Conservation (phyloP, 139 green algal species). For the Chlorella sp. region DNA sequence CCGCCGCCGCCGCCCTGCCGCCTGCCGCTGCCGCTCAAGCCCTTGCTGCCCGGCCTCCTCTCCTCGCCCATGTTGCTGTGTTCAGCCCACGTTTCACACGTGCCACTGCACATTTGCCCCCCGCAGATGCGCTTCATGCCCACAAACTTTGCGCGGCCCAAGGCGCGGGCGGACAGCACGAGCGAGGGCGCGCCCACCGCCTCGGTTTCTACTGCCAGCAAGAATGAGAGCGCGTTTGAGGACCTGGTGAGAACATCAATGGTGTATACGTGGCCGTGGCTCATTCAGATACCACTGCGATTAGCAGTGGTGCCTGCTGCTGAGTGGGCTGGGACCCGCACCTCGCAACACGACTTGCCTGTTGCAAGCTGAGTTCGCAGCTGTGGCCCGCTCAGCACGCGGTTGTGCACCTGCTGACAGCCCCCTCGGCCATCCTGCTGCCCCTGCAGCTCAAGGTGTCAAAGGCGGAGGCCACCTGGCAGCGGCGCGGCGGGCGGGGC, state of each 20-base stretch:
- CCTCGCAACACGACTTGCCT: too few relatives aligned
- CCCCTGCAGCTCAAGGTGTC: conserved; percentile 40
- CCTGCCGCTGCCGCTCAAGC: neutral
- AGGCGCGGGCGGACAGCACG: conserved; percentile 17
- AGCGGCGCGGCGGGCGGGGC: conserved; percentile 18
- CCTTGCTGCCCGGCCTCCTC: neutral
- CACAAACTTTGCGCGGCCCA: conserved; percentile 34
- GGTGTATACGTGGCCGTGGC: too few relatives aligned
- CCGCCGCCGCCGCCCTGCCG: neutral
- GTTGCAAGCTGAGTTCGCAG: too few relatives aligned
- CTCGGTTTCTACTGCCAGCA: conserved; percentile 20
- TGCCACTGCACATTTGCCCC: neutral
- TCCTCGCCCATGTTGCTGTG: neutral
- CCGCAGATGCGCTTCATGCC: conserved; percentile 41
- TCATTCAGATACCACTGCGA: too few relatives aligned
- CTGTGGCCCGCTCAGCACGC: too few relatives aligned
- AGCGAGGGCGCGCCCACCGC: neutral
- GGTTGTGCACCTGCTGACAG: too few relatives aligned
- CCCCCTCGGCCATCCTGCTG: too few relatives aligned
- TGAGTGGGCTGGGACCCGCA: too few relatives aligned
- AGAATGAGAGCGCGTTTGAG: conserved; percentile 52
- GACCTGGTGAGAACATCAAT: conserved; percentile 45
- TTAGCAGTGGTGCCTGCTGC: too few relatives aligned
- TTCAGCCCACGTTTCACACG: neutral
- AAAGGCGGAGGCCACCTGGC: conserved; percentile 43